Conservation (phyloP, 2,329 filamentous ascomycete genomes). For the Curvularia lunata region DNA sequence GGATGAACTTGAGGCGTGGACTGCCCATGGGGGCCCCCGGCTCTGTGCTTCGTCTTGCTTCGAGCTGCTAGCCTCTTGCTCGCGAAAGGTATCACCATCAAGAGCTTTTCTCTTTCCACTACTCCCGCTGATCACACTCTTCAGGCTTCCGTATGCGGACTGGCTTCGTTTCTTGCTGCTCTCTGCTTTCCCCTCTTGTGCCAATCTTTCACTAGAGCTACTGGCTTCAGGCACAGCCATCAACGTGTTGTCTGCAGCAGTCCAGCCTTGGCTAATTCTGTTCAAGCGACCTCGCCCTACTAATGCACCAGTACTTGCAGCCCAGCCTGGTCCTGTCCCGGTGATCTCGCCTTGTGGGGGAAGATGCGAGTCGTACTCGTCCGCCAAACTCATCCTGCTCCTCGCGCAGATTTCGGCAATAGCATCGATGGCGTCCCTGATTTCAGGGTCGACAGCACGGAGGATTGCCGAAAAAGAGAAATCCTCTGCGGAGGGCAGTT, state of each 20-base stretch:
- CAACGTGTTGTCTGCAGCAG: conserved; percentile 49
- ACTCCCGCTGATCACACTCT: conserved; percentile 48
- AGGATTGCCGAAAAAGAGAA: conserved; percentile 64
- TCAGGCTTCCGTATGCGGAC: conserved; percentile 49
- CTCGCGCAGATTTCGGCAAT: conserved; percentile 69
- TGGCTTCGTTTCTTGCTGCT: conserved; percentile 42
- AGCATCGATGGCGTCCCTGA: conserved; percentile 63
- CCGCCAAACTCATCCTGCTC: conserved; percentile 65
- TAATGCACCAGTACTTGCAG: conserved; percentile 37
- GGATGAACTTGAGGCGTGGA: conserved; percentile 33
- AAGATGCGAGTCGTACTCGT: conserved; percentile 67
- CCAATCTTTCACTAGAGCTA: conserved; percentile 53
- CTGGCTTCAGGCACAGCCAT: conserved; percentile 57
- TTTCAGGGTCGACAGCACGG: conserved; percentile 64
- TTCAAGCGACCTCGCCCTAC: conserved; percentile 42
- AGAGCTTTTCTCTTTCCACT: conserved; percentile 39
- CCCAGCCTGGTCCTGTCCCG: conserved; percentile 35
- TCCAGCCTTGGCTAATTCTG: conserved; percentile 43
- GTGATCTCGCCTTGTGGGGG: conserved; percentile 66
- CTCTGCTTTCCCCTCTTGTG: conserved; percentile 35
- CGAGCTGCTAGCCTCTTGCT: conserved; percentile 25
- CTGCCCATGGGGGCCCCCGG: conserved; percentile 37
- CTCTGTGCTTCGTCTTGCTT: conserved; percentile 16
- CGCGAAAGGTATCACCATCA: conserved; percentile 28
- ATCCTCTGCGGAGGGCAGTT: conserved; percentile 56